Conservation (phyloP, 306 rosid species). For the Inga oerstediana region DNA sequence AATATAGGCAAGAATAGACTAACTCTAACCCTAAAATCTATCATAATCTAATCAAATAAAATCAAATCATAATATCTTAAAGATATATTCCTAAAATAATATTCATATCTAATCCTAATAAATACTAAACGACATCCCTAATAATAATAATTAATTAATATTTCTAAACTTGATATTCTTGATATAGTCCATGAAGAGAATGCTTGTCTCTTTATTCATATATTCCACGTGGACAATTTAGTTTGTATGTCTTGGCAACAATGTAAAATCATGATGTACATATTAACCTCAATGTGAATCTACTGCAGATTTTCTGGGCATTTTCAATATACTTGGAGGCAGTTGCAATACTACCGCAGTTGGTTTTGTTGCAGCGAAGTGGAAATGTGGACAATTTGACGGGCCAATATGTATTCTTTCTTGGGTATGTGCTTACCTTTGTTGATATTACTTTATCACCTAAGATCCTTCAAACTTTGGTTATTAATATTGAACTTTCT, state of each 20-base stretch:
- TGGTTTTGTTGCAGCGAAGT: slow-evolving; percentile 87
- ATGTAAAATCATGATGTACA: slow-evolving; percentile 7
- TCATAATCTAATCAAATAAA: no score
- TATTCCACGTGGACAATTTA: not conserved
- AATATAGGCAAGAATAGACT: no score
- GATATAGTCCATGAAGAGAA: not conserved
- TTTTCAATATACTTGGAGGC: slow-evolving; percentile 97
- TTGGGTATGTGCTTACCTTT: slow-evolving; percentile 62
- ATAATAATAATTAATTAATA: no score
- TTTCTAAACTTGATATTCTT: no score
- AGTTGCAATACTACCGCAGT: slow-evolving; percentile 83
- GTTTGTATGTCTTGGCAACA: slow-evolving; percentile 28
- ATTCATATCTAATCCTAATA: no score
- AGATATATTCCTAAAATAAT: no score
- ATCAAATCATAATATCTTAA: no score
- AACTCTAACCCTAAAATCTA: no score
- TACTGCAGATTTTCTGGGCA: slow-evolving; percentile 82
- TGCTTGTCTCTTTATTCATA: not conserved
- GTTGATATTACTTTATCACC: slow-evolving; percentile 5
- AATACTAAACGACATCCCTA: no score
- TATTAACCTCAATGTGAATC: slow-evolving; percentile 20
- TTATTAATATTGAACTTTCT: not conserved
- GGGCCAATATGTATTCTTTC: slow-evolving; percentile 84
- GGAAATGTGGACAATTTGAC: slow-evolving; percentile 97
- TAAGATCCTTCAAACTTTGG: slow-evolving; percentile 13